Percentiles rank a stretch among this genome's conserved stretches.
Conservation (phyloP, 2,329 filamentous ascomycete species). For the Xenoacremonium recifei region DNA sequence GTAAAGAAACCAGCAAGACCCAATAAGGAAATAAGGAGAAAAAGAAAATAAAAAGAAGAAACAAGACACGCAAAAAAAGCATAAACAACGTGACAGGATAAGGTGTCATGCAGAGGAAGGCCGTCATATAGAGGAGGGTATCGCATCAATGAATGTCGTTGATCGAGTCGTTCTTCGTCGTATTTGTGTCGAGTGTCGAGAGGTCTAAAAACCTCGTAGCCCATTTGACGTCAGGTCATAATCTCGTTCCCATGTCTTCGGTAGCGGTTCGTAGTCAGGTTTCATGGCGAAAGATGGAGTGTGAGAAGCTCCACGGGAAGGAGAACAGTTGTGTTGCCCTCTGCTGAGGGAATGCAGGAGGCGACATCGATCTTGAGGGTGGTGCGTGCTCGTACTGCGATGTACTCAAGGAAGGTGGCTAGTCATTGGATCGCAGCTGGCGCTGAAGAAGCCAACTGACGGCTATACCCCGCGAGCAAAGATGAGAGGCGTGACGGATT, state of each 20-base stretch:
- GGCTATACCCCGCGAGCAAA: slow-evolving; percentile 46
- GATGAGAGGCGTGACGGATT: slow-evolving; percentile 49
- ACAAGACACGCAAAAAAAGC: slow-evolving; percentile 3
- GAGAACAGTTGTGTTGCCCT: too few relatives aligned
- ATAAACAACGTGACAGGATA: slow-evolving; percentile 1
- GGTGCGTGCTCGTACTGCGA: slow-evolving; percentile 6
- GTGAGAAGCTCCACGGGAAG: slow-evolving; percentile 1
- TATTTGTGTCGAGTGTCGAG: slow-evolving; percentile 2
- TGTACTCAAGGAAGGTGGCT: slow-evolving; percentile 6
- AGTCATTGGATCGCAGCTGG: slow-evolving; percentile 18
- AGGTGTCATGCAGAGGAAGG: slow-evolving; percentile 11
- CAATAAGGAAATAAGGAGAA: slow-evolving; percentile 5
- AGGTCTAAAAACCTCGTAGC: slow-evolving; percentile 12
- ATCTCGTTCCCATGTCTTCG: slow-evolving; percentile 30
- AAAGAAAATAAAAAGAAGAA: slow-evolving; percentile 13
- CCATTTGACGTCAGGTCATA: slow-evolving; percentile 21
- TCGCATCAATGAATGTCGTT: slow-evolving; percentile 3
- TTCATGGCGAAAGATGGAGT: slow-evolving; percentile 14
- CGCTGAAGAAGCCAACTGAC: slow-evolving; percentile 38
- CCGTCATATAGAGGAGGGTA: slow-evolving; percentile 10
- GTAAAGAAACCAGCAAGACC: slow-evolving; percentile 2
- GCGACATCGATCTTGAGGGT: slow-evolving; percentile 4
- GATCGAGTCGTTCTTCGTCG: slow-evolving; percentile 3
- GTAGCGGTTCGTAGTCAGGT: slow-evolving; percentile 25
- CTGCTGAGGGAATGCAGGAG: too few relatives aligned